A percentile compares a stretch with the other conserved stretches of the same genome.
Evolutionary conservation across 305 asterid species (phyloP).

Genomic region (Salvia sclarea): DNA sequence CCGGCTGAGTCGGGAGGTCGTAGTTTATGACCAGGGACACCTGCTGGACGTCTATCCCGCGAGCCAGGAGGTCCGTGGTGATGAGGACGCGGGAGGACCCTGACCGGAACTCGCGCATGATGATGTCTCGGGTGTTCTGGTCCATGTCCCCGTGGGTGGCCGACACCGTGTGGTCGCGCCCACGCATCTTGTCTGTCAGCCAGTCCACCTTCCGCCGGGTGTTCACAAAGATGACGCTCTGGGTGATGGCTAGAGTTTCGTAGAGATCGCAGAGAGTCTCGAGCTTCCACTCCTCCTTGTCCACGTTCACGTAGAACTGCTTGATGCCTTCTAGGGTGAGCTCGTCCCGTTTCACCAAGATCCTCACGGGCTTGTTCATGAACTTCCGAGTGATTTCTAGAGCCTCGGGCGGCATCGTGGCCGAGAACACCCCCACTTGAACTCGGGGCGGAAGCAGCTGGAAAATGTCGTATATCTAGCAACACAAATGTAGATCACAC

Average conservation of each 20-base stretch:
- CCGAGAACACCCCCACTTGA: constrained; percentile 45
- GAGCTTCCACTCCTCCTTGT: constrained; percentile 38
- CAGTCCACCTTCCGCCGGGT: constrained; percentile 44
- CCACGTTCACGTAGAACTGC: constrained; percentile 39
- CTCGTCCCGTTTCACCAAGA: constrained; percentile 42
- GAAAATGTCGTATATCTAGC: constrained; percentile 41
- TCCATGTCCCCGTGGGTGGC: constrained; percentile 47
- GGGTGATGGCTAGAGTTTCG: constrained; percentile 44
- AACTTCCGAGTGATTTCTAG: constrained; percentile 44
- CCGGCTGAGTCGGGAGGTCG: constrained; percentile 41
- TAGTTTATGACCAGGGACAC: constrained; percentile 43
- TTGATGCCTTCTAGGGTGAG: constrained; percentile 42
- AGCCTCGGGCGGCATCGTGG: constrained; percentile 43
- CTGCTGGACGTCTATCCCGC: constrained; percentile 45
- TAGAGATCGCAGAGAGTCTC: constrained; percentile 42
- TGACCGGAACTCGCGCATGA: constrained; percentile 42
- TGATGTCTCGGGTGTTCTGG: constrained; percentile 43
- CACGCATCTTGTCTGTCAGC: constrained; percentile 42
- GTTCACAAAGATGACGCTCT: constrained; percentile 45
- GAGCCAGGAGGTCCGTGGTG: constrained; percentile 43
- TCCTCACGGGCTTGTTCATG: constrained; percentile 43
- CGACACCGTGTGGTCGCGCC: constrained; percentile 41
- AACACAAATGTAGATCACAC: not conserved
- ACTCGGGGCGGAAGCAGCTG: constrained; percentile 39
- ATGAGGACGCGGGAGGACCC: constrained; percentile 45